Percentiles rank a stretch among this genome's conserved stretches.
phyloP scores from a whole-genome alignment of 73 alveolate genomes.

The Paramecium bursaria region DNA sequence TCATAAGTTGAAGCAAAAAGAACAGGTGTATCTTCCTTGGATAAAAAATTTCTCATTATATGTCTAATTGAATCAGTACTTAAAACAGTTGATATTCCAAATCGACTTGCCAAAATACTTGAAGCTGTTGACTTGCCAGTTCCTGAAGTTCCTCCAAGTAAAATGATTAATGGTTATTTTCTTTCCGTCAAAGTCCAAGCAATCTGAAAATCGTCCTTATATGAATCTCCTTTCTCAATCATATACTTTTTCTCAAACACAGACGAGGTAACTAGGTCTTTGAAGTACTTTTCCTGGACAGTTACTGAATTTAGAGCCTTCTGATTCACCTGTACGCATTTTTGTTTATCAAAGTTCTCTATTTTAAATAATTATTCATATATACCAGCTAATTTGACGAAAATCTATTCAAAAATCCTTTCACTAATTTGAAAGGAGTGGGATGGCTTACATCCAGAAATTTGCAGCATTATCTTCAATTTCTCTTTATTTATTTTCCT shows the following conservation, averaged over 20 bases:
- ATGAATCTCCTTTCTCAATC: constrained; percentile 61
- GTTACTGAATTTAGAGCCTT: constrained; percentile 38
- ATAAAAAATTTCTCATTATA: constrained; percentile 83
- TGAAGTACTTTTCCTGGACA: constrained; percentile 36
- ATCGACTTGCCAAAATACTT: constrained; percentile 79
- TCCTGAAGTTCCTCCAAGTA: constrained; percentile 91
- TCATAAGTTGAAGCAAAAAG: constrained; percentile 88
- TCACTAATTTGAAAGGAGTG: constrained; percentile 42
- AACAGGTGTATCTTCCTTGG: constrained; percentile 81
- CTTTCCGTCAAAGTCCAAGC: constrained; percentile 66
- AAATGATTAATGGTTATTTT: constrained; percentile 71
- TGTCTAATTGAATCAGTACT: constrained; percentile 88
- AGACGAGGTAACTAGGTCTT: constrained; percentile 2
- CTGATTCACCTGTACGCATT: neutral
- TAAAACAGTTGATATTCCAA: constrained; percentile 82
- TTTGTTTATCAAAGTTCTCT: constrained; percentile 48
- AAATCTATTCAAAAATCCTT: constrained; percentile 31
- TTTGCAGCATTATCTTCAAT: constrained; percentile 43
- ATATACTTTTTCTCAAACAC: constrained; percentile 65
- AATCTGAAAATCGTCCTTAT: constrained; percentile 64
- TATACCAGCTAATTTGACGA: constrained; percentile 45
- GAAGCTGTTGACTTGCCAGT: constrained; percentile 89
- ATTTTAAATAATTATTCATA: constrained; percentile 7
- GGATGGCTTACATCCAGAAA: constrained; percentile 53
- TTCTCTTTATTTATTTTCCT: constrained; percentile 53